A percentile compares a stretch with the other conserved stretches of the same genome.
Evolutionary conservation across 352 stramenopile species (phyloP).

Genomic region (Globisporangium viniferum): DNA sequence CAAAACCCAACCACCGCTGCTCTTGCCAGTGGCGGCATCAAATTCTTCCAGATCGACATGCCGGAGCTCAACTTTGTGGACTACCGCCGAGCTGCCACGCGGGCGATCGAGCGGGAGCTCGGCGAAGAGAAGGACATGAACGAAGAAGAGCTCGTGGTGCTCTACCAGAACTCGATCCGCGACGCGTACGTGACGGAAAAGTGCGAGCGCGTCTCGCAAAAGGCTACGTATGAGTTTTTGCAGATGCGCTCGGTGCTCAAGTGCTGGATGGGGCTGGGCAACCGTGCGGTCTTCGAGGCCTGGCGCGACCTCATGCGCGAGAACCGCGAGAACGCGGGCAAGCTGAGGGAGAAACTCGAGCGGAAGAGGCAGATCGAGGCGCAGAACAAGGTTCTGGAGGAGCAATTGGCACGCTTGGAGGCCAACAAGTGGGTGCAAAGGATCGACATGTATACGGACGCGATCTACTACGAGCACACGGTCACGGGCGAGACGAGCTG

Average conservation of each 20-base stretch:
- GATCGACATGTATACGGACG: conserved; percentile 66
- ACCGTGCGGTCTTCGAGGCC: conserved; percentile 51
- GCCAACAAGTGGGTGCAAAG: conserved; percentile 48
- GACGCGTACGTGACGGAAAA: conserved; percentile 50
- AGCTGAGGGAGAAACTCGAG: conserved; percentile 27
- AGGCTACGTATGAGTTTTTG: conserved; percentile 55
- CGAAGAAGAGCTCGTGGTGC: conserved; percentile 41
- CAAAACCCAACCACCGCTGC: not conserved
- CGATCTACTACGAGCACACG: conserved; percentile 59
- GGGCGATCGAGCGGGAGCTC: conserved; percentile 32
- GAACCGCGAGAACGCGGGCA: conserved; percentile 29
- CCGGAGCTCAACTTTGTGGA: conserved; percentile 39
- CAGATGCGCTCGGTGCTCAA: conserved; percentile 56
- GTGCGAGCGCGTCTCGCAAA: conserved; percentile 36
- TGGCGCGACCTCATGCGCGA: conserved; percentile 52
- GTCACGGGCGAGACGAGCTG: conserved; percentile 45
- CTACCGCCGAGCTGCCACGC: conserved; percentile 39
- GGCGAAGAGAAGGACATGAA: conserved; percentile 29
- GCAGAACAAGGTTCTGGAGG: conserved; percentile 49
- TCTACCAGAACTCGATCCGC: conserved; percentile 44
- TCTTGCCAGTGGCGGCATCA: not conserved
- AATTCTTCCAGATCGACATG: conserved; percentile 56
- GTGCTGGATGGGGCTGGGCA: conserved; percentile 50
- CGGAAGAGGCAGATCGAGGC: conserved; percentile 42
- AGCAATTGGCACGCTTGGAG: conserved; percentile 43